Base-by-base conservation (phyloP, 306 rosid species). In the Macrotyloma uniflorum region DNA sequence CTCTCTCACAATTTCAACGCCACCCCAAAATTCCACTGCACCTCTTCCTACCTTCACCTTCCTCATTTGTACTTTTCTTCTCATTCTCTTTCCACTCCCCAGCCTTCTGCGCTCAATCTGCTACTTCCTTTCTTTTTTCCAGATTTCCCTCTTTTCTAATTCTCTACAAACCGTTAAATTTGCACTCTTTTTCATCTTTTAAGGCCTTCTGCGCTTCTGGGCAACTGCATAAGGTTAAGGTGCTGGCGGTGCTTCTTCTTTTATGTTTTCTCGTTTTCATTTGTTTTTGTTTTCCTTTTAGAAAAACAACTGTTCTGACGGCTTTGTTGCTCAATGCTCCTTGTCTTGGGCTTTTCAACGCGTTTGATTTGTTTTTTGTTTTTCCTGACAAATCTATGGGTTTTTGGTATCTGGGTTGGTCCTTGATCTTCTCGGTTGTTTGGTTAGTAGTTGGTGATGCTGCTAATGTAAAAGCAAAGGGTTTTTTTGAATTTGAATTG, bases 131-230 rank as follows among this genome's bases (percentile, higher is more conserved):
- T 3, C 26, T 15, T 30, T 8, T 59, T 59, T 45, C 54, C 69
- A 11, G 36, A 12, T 75, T 75, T 20, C 45, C 54, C 15, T 12
- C 14, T 36, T 47, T 12, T 64, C 26, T 72, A 22, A 13, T 5
- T 40, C 15, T 18, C 47, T 18, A 2, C 8, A 65, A 82, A 59
- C 76, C 4, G 50, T 79, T 83, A 50, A 82, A 79, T 51, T 75
- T 79, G 0, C 24, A 42, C 20, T 74, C 72, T 58, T 82, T 82
- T 71, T 14, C 1, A 10, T 2, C 42, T 4, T 33, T 6, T 19
- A 42, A 65, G 67, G 45, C 76, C 67, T 49, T 76, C 1, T 40
- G 18, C 30, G 63, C 72, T 85, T 70, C 7, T 71, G 82, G 81
- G 86, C 55, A 26, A 32, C 42, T 63, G 8, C 51, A 16, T 42